Conservation (phyloP, 2,329 filamentous ascomycete genomes). For the Cladophialophora immunda region DNA sequence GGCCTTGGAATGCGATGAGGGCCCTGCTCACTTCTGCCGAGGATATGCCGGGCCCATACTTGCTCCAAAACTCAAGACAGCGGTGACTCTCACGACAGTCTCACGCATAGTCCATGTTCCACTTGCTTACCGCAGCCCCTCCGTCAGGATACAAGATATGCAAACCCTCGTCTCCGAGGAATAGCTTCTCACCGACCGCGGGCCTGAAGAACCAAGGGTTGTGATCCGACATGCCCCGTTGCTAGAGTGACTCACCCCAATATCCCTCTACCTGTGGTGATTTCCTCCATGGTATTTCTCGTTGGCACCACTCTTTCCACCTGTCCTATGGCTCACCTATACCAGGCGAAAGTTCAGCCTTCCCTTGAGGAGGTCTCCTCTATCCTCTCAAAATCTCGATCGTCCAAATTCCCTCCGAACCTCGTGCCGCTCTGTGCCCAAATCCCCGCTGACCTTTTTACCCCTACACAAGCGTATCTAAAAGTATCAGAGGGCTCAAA, state of each 20-base stretch:
- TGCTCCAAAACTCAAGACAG: conserved; percentile 8
- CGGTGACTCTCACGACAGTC: conserved; percentile 18
- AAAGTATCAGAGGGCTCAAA: conserved; percentile 69
- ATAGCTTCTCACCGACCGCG: not conserved
- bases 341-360: conserved; percentile 63
- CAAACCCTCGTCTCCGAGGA: not conserved
- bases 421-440: conserved; percentile 83
- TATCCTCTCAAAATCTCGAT: conserved; percentile 61
- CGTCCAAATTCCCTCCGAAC: conserved; percentile 70
- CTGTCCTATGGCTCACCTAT: conserved; percentile 20
- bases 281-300: conserved; percentile 13
- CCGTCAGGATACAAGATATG: not conserved
- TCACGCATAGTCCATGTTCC: not conserved
- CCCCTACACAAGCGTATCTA: conserved; percentile 92
- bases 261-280: not conserved
- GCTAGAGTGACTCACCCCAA: not conserved
- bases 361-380: conserved; percentile 68
- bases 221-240: not conserved
- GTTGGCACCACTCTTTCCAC: not conserved
- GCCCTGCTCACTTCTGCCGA: not conserved
- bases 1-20: not conserved
- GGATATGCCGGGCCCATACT: conserved; percentile 3
- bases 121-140: conserved; percentile 3
- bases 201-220: not conserved
- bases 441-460: conserved; percentile 90